Evolutionary conservation across 73 alveolate species (phyloP), one percentile per base, ranked within the genome.

Genomic region (Breviolum minutum): DNA sequence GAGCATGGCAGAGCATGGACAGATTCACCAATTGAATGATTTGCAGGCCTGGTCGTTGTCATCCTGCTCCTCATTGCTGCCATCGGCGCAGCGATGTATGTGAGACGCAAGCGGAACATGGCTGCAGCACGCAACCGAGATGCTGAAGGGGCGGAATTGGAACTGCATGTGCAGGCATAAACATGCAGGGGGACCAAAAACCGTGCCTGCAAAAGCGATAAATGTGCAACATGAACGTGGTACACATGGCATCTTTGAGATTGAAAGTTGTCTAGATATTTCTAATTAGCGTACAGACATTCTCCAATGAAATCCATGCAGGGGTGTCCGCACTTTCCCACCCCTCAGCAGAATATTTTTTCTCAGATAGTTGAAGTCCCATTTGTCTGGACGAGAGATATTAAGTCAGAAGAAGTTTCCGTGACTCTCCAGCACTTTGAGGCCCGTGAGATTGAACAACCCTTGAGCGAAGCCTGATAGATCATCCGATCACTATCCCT

Each of bases 391-490:
- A 40, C 54, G 54, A 40, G 54, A 40, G 54, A 40, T 40, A 40
- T 40, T 40, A 40, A 40, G 54, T 40, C 54, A 40, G 54, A 40
- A 40, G 54, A 40, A 40, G 74, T 20, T 24, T 73, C 27, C 8
- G 82, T 26, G 88, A 63, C 88, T 32, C 88, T 80, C 88, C 88
- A 80, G 88, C 54, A 66, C 63, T 27, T 70, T 54, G 87, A 90
- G 97, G 97, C 97, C 26, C 97, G 88, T 14, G 97, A 90, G 64
- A n/a, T 90, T 48, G 77, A 63, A 29, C 87, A 90, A 29, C 97
- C 97, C 61, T 63, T 90, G 74, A 48, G 64, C 64, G 97, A 90
- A 71, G 97, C 83, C 66, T 87, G 95, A 87, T 12, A 16, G 82
- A 71, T 73, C 82, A 71, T 22, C 63, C 60, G 10, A 14, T 7